Evolutionary conservation across 1,139 yeast genomes (phyloP), one percentile per base, ranked within the genome.

Genomic region (Pichia sp.): DNA sequence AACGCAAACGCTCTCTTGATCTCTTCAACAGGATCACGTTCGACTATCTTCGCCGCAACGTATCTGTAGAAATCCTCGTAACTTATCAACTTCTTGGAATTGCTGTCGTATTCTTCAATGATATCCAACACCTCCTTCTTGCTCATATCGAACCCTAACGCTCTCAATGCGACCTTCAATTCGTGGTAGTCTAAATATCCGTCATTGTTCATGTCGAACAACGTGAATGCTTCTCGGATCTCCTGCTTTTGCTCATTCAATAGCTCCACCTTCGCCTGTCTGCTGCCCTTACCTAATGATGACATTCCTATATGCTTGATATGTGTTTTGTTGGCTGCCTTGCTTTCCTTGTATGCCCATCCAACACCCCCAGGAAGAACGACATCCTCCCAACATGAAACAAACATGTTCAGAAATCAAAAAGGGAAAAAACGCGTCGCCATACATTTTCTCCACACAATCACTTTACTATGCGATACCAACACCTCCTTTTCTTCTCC

Each of bases 181-280:
- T 93, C 99, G 60, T 93, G 99, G 63, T 86, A 93, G 62, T 93
- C 98, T 52, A 94, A 73, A 53, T 76, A 78, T 14, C 96, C 96
- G 65, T 93, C 99, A 49, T 82, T 83, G 64, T 93, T 89, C 83
- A 89, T 85, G 61, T 93, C 99, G 66, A 94, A 94, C 38, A 93
- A 73, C 44, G 86, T 80, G 64, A 94, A 94, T 3, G 98, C 99
- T 63, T 93, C 98, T 53, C 91, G 74, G 56, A 93, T 90, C 63
- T 93, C 98, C 59, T 86, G 94, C 57, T 85, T 84, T 65, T 93
- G 97, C 60, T 91, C 98, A 46, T 88, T 91, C 44, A 90, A 73
- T 46, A 91, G 72, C 58, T 89, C 96, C 39, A 71, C 72, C 58
- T 79, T 79, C 56, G 79, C 57, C 44, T 59, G 66, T 48, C 66